Evolutionary conservation across 192 early-diverging fungal species (phyloP).

Genomic region (Coemansia sp.): DNA sequence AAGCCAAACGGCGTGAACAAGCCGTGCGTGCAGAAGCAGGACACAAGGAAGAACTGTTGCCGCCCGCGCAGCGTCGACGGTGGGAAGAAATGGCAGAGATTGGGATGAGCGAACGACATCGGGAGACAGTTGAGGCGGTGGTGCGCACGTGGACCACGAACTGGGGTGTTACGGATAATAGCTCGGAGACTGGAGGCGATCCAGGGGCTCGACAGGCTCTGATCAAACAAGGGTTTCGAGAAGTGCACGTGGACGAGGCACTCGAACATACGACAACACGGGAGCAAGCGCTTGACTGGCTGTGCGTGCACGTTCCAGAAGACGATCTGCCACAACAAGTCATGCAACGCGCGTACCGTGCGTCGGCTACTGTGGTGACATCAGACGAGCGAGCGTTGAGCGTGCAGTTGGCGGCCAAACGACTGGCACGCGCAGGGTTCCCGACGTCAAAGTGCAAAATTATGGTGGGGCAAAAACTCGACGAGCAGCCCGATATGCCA

Average conservation of each 20-base stretch:
- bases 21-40: constrained; percentile 44
- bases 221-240: constrained; percentile 66
- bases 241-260: constrained; percentile 73
- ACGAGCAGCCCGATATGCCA: background rate
- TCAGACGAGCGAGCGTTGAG: background rate
- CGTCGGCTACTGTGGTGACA: constrained; percentile 9
- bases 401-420: constrained; percentile 11
- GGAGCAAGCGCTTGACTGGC: constrained; percentile 73
- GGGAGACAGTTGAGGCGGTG: constrained; percentile 63
- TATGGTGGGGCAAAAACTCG: constrained; percentile 4
- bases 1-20: constrained; percentile 26
- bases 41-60: constrained; percentile 38
- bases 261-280: constrained; percentile 57
- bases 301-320: constrained; percentile 87
- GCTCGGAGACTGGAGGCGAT: background rate
- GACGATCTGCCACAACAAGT: constrained; percentile 61
- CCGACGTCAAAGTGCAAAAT: constrained; percentile 5
- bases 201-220: background rate
- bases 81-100: constrained; percentile 61
- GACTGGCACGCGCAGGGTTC: constrained; percentile 35
- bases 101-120: constrained; percentile 63
- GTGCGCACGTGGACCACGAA: constrained; percentile 56
- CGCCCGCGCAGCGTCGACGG: constrained; percentile 4
- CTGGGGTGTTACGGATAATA: constrained; percentile 12
- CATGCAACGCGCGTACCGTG: constrained; percentile 20